These are phyloP conservation scores for Phalaenopsis hybrid DNA, from an alignment of 116 monocot species.

Conservation along the genomic window DNA sequence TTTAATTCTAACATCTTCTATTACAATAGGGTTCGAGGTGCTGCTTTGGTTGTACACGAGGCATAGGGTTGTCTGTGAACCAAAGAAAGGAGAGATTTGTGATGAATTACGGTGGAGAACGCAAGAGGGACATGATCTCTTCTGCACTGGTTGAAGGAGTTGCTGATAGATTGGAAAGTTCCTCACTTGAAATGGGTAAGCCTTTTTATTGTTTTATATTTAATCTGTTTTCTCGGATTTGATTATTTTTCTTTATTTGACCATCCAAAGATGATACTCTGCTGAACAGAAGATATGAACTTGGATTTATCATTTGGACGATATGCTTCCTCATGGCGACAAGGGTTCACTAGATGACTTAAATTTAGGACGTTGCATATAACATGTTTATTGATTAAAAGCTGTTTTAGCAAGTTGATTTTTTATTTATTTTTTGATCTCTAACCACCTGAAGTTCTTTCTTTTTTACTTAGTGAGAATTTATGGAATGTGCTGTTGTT, in stretches of 20 bases:
- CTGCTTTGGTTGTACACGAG: background rate
- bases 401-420: background rate
- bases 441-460: background rate
- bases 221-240: background rate
- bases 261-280: background rate
- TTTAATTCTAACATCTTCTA: background rate
- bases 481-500: background rate
- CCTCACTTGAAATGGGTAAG: slow-evolving; percentile 13
- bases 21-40: slow-evolving; percentile 2
- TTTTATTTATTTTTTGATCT: background rate
- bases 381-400: background rate
- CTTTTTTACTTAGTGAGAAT: background rate
- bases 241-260: background rate
- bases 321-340: too few relatives aligned
- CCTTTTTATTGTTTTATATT: background rate
- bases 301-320: too few relatives aligned
- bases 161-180: slow-evolving; percentile 23
- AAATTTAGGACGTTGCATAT: background rate
- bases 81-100: slow-evolving; percentile 12
- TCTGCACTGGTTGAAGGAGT: slow-evolving; percentile 20
- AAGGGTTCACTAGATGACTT: too few relatives aligned
- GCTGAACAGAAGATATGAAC: too few relatives aligned
- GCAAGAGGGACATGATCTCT: slow-evolving; percentile 14
- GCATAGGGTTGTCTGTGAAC: background rate
- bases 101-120: slow-evolving; percentile 5